phyloP scores from a whole-genome alignment of 352 stramenopile species.

The Phytophthora chlamydospora region DNA sequence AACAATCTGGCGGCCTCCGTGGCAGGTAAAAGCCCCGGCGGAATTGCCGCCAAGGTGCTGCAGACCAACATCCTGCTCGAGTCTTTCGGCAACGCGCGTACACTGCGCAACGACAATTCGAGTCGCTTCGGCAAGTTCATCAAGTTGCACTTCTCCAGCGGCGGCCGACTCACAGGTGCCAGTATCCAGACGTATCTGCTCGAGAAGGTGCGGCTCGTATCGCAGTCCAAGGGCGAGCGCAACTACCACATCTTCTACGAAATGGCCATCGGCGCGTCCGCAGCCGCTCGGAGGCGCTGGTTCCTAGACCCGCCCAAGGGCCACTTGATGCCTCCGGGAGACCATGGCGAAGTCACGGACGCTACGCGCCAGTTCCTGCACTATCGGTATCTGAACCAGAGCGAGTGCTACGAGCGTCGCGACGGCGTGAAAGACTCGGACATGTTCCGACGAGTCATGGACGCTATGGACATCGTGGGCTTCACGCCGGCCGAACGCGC shows the following conservation, averaged over 20 bases:
- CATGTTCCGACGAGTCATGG: slow-evolving; percentile 82
- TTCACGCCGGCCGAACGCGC: slow-evolving; percentile 77
- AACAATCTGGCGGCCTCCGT: slow-evolving; percentile 68
- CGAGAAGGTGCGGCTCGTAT: slow-evolving; percentile 93
- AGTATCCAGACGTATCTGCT: slow-evolving; percentile 94
- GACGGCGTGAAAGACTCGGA: slow-evolving; percentile 78
- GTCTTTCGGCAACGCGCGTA: slow-evolving; percentile 90
- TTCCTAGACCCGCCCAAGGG: slow-evolving; percentile 59
- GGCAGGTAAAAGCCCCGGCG: slow-evolving; percentile 42
- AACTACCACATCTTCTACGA: slow-evolving; percentile 92
- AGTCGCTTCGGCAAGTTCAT: slow-evolving; percentile 94
- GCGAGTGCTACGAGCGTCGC: slow-evolving; percentile 78
- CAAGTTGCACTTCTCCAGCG: slow-evolving; percentile 87
- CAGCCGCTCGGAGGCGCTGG: slow-evolving; percentile 61
- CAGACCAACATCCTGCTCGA: slow-evolving; percentile 92
- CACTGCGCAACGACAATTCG: slow-evolving; percentile 91
- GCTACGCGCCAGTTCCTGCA: slow-evolving; percentile 64
- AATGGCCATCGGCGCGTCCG: slow-evolving; percentile 69
- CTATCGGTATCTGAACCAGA: slow-evolving; percentile 89
- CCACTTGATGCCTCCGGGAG: slow-evolving; percentile 42
- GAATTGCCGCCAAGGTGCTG: slow-evolving; percentile 89
- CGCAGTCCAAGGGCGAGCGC: slow-evolving; percentile 78
- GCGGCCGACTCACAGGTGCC: slow-evolving; percentile 76
- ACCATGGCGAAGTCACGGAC: slow-evolving; percentile 50
- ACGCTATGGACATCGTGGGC: slow-evolving; percentile 85